A percentile compares a stretch with the other conserved stretches of the same genome.
phyloP scores from a whole-genome alignment of 2,329 filamentous ascomycete genomes.

The Fusarium pininemorale region DNA sequence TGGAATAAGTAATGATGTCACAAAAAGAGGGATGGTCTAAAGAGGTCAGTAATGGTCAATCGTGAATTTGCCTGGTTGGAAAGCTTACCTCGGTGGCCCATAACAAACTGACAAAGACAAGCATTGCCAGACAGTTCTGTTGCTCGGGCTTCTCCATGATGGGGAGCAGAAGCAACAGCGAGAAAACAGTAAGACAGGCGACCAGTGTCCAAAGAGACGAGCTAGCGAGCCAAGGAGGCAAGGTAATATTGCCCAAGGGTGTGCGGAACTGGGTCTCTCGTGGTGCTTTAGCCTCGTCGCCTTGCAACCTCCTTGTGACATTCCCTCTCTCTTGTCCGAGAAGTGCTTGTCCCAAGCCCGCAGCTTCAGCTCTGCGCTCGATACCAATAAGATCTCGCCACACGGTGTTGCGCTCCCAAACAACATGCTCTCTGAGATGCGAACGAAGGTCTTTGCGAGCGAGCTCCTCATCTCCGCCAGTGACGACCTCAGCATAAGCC shows the following conservation, averaged over 20 bases:
- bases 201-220: slow-evolving; percentile 82
- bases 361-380: slow-evolving; percentile 92
- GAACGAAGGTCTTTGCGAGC: slow-evolving; percentile 88
- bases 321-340: slow-evolving; percentile 78
- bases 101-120: slow-evolving; percentile 90
- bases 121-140: slow-evolving; percentile 93
- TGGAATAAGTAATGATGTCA: slow-evolving; percentile 92
- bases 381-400: slow-evolving; percentile 99
- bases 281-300: slow-evolving; percentile 76
- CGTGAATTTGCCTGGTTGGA: neutral
- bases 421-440: slow-evolving; percentile 93
- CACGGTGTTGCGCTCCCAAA: slow-evolving; percentile 98
- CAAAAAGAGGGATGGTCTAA: slow-evolving; percentile 93
- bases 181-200: slow-evolving; percentile 76
- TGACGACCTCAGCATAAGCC: slow-evolving; percentile 83
- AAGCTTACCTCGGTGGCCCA: slow-evolving; percentile 90
- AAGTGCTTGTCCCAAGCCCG: slow-evolving; percentile 86
- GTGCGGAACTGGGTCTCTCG: slow-evolving; percentile 76
- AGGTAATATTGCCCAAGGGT: slow-evolving; percentile 78
- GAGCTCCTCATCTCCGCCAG: slow-evolving; percentile 77
- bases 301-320: slow-evolving; percentile 77
- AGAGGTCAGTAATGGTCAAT: slow-evolving; percentile 14
- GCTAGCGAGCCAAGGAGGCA: slow-evolving; percentile 85
- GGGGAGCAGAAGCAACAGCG: slow-evolving; percentile 76
- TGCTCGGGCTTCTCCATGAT: slow-evolving; percentile 90